A percentile compares a stretch with the other conserved stretches of the same genome.
phyloP scores from a whole-genome alignment of 2,329 filamentous ascomycete species.

The Ascochyta fabae region DNA sequence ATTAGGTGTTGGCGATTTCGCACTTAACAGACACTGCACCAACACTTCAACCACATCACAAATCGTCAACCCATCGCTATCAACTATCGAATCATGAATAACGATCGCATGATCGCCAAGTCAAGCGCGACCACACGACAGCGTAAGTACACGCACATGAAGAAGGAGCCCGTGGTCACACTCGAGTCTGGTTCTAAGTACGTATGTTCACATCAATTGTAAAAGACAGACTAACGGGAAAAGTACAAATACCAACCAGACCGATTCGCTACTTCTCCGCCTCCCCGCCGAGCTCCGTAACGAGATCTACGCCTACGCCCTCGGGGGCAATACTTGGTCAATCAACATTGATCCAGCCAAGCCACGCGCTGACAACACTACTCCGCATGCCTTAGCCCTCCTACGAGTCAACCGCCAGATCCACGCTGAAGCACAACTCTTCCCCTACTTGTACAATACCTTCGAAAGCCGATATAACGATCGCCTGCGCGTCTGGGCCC shows the following conservation, averaged over 20 bases:
- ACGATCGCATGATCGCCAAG: no score
- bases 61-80: background rate
- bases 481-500: slow-evolving; percentile 5
- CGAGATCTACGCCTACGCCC: slow-evolving; percentile 9
- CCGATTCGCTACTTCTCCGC: background rate
- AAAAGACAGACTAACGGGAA: background rate
- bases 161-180: no score
- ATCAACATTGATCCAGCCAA: background rate
- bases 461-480: slow-evolving; percentile 7
- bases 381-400: slow-evolving; percentile 1
- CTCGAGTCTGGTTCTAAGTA: background rate
- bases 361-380: slow-evolving; percentile 1
- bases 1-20: background rate
- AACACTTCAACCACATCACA: background rate
- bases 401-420: slow-evolving; percentile 8
- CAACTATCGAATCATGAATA: background rate
- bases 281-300: slow-evolving; percentile 22
- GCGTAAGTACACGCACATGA: background rate
- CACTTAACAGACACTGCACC: background rate
- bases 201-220: background rate
- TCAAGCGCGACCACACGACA: background rate
- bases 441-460: slow-evolving; percentile 9
- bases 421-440: slow-evolving; percentile 1
- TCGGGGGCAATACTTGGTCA: slow-evolving; percentile 9
- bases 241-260: background rate